phyloP scores from a whole-genome alignment of 1,284 basidiomycete genomes.

The Ceratobasidium sp. region DNA sequence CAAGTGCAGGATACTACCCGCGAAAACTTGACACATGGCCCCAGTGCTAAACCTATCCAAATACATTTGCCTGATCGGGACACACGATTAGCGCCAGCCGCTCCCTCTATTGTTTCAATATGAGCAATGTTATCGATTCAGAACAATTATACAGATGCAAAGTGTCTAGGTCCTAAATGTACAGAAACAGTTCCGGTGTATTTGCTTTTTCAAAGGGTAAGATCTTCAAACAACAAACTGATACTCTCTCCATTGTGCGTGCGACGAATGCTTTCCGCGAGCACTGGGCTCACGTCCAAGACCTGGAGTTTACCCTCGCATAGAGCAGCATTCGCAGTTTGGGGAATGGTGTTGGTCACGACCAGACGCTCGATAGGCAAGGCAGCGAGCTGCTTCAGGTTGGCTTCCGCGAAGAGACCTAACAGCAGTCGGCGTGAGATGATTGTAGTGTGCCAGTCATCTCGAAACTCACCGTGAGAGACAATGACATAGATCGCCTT shows the following conservation, averaged over 20 bases:
- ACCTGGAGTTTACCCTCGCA: conserved; percentile 62
- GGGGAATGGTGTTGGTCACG: conserved; percentile 84
- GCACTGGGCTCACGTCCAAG: conserved; percentile 88
- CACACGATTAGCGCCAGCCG: neutral
- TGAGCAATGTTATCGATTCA: neutral
- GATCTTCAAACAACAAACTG: conserved; percentile 77
- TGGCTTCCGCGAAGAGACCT: conserved; percentile 88
- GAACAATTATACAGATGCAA: conserved; percentile 37
- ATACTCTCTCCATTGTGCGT: conserved; percentile 97
- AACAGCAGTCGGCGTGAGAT: conserved; percentile 10
- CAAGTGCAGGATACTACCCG: conserved; percentile 21
- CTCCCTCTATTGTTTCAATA: neutral
- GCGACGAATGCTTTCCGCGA: conserved; percentile 94
- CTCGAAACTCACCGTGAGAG: conserved; percentile 76
- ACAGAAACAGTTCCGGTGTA: conserved; percentile 2
- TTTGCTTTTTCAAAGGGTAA: conserved; percentile 57
- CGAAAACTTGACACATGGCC: conserved; percentile 39
- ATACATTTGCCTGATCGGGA: conserved; percentile 30
- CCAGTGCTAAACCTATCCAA: conserved; percentile 27
- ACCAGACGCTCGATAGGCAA: conserved; percentile 88
- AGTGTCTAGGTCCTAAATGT: conserved; percentile 26
- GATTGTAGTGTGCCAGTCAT: conserved; percentile 9
- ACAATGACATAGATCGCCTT: conserved; percentile 88
- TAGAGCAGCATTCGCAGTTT: conserved; percentile 49
- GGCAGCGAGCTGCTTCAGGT: conserved; percentile 76